Evolutionary conservation across 306 rosid genomes (phyloP).

Genomic region (Coriaria nepalensis): DNA sequence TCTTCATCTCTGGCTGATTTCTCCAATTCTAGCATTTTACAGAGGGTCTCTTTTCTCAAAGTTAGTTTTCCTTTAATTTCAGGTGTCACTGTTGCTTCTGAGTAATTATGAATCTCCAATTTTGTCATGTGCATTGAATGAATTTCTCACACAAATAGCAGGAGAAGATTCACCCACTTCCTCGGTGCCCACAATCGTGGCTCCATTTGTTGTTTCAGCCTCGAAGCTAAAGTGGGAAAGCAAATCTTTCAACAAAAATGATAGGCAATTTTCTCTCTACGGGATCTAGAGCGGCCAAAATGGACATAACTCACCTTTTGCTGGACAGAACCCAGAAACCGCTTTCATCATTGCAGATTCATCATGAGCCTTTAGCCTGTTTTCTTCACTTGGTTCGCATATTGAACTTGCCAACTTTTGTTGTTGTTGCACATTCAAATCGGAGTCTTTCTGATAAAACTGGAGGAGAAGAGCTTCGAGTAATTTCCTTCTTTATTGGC

Average conservation of each 20-base stretch:
- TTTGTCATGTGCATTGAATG: conserved; percentile 60
- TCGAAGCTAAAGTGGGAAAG: conserved; percentile 46
- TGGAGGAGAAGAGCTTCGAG: conserved; percentile 37
- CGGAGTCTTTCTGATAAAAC: conserved; percentile 24
- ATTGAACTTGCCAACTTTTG: conserved; percentile 41
- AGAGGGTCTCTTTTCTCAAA: not conserved
- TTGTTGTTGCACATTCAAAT: conserved; percentile 40
- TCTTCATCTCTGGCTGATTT: too few species aligned
- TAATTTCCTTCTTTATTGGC: conserved; percentile 14
- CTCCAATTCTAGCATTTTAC: too few species aligned
- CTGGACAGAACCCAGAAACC: conserved; percentile 35
- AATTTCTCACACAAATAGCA: conserved; percentile 38
- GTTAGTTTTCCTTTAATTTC: conserved; percentile 9
- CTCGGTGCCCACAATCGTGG: conserved; percentile 34
- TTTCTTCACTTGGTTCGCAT: conserved; percentile 49
- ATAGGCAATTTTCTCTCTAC: conserved; percentile 21
- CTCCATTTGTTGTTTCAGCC: conserved; percentile 42
- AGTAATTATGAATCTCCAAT: conserved; percentile 55
- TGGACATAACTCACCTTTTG: conserved; percentile 28
- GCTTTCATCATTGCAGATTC: conserved; percentile 36
- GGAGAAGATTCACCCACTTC: conserved; percentile 30
- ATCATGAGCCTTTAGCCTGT: conserved; percentile 54
- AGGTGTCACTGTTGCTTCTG: conserved; percentile 60
- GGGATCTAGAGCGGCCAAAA: conserved; percentile 44
- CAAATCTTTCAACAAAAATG: conserved; percentile 22